phyloP scores from a whole-genome alignment of 2,329 filamentous ascomycete genomes.

The Aspergillus viridinutans region DNA sequence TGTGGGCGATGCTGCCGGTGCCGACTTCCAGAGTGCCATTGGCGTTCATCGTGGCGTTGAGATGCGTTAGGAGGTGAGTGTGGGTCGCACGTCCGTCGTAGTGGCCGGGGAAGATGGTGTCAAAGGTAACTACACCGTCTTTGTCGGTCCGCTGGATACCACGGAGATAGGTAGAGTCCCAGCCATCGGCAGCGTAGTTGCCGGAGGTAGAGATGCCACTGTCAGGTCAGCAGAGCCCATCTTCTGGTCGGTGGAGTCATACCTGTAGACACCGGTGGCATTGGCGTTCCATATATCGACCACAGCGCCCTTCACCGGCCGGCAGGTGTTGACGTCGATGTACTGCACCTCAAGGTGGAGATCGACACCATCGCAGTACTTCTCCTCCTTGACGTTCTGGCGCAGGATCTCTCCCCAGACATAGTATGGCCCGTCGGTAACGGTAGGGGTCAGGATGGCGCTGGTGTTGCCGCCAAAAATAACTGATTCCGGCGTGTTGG shows the following conservation, averaged over 20 bases:
- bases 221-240: background rate
- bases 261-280: conserved; percentile 45
- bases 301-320: conserved; percentile 34
- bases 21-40: conserved; percentile 42
- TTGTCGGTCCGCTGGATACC: conserved; percentile 46
- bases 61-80: conserved; percentile 48
- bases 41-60: conserved; percentile 37
- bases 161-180: conserved; percentile 45
- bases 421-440: conserved; percentile 45
- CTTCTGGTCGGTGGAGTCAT: conserved; percentile 5
- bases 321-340: conserved; percentile 46
- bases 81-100: conserved; percentile 46
- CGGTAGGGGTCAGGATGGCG: conserved; percentile 42
- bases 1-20: conserved; percentile 42
- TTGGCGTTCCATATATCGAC: conserved; percentile 49
- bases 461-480: conserved; percentile 43
- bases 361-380: conserved; percentile 38
- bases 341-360: conserved; percentile 44
- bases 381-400: conserved; percentile 38
- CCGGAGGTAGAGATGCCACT: conserved; percentile 26
- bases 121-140: conserved; percentile 48
- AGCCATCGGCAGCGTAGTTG: conserved; percentile 28
- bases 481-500: conserved; percentile 24
- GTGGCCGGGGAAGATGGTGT: conserved; percentile 47
- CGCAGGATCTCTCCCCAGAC: conserved; percentile 43